Conservation (phyloP, 1,139 yeast species). For the Kodamaea plutei region DNA sequence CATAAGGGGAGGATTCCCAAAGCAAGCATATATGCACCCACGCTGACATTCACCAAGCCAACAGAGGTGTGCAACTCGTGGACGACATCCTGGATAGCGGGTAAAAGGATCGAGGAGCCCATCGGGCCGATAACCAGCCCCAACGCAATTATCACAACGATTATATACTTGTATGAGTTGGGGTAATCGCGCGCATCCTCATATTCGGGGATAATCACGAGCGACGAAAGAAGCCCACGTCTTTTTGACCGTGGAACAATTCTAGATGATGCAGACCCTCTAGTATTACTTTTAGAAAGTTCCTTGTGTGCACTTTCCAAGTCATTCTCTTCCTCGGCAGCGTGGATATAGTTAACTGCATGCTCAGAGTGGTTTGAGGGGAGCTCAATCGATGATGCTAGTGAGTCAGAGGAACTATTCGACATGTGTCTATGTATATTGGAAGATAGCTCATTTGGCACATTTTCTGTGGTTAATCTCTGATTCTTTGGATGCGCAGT, state of each 20-base stretch:
- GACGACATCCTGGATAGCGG: slow-evolving; percentile 66
- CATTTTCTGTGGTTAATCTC: too few relatives aligned
- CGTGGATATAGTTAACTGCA: slow-evolving; percentile 6
- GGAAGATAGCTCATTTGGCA: too few relatives aligned
- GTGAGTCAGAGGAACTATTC: too few relatives aligned
- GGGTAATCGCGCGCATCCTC: slow-evolving; percentile 70
- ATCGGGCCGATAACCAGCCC: slow-evolving; percentile 84
- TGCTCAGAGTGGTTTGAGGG: slow-evolving; percentile 2
- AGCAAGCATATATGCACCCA: slow-evolving; percentile 71
- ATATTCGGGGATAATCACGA: slow-evolving; percentile 65
- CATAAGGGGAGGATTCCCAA: slow-evolving; percentile 81
- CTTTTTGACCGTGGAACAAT: slow-evolving; percentile 41
- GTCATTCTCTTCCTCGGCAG: slow-evolving; percentile 1
- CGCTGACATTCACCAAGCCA: slow-evolving; percentile 67
- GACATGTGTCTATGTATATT: too few relatives aligned
- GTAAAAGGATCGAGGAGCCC: slow-evolving; percentile 85
- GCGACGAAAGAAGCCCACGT: slow-evolving; percentile 51
- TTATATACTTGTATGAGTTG: slow-evolving; percentile 38
- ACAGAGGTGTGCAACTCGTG: slow-evolving; percentile 51
- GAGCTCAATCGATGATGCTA: neutral
- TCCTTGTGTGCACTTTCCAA: slow-evolving; percentile 4
- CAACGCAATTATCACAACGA: slow-evolving; percentile 63
- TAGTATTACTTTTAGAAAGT: slow-evolving; percentile 1
- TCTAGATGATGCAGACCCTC: slow-evolving; percentile 16
- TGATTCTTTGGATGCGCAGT: too few relatives aligned